Base-by-base conservation (phyloP, 371 early-diverging fungal genomes). In the Mucor velutinosus region DNA sequence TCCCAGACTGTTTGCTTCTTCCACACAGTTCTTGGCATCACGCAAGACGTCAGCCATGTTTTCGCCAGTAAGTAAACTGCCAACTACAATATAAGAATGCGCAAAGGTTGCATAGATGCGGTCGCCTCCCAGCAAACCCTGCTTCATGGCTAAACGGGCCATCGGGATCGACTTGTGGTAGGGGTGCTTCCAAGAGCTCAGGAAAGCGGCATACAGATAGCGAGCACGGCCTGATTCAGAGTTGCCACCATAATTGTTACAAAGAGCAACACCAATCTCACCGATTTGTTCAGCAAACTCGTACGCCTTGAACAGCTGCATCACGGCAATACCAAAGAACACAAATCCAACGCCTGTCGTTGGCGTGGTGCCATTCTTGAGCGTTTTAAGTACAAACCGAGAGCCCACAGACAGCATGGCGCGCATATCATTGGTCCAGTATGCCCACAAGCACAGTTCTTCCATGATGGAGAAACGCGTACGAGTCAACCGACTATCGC, bases 321-420 rank as follows among this genome's bases (percentile, higher is more conserved):
- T 78, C 0, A 76, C 76, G 1, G 79, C 80, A 58, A 79, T 78
- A 7, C 83, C 83, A 56, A 78, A 80, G 41, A 77, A 78, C 5
- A 83, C 78, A 62, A 80, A 74, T 1, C 82, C 82, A 10, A 82
- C 82, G 4, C 82, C 82, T 1, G 82, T 77, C 0, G 82, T 72
- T 7, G 82, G 80, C 0, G 78, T 74, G 0, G 75, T 78, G 10
- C 83, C 80, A 11, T 75, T 60, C 17, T 69, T 74, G n/a, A 82
- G 33, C 7, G 80, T 82, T 45, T 75, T 78, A 12, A 64, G n/a
- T 2, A 78, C 71, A 37, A 78, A 67, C 0, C 69, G 60, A 10
- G 77, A 67, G 4, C 78, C 77, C 6, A 79, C 69, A 10, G 77
- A 60, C 23, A 82, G 17, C 45, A 80, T 75, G 8, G 76, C 69